Evolutionary conservation across 106 monocot species (phyloP), one percentile per base, ranked within the genome.

Genomic region (Allium fistulosum): DNA sequence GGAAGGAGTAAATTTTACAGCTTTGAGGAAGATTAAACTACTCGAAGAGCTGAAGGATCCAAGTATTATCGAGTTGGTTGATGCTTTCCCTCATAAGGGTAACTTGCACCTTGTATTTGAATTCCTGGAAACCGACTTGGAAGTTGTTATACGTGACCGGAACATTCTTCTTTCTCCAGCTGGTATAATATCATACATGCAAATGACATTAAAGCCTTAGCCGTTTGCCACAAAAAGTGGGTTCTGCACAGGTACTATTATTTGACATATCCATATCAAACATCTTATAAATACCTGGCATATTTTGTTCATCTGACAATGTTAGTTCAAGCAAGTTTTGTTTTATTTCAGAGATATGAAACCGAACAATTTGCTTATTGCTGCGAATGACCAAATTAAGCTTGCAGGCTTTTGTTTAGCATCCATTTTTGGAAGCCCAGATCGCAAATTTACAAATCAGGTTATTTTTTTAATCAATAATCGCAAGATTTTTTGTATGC

Each of bases 51-150:
- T 92, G 49, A 86, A 92, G 59, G 88, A 96, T 79, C 91, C 91
- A 55, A 92, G 91, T 77, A 96, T 96, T 74, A 96, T 96, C 45
- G 91, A 84, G 70, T 66, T 96, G 53, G 91, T 96, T 68, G 96
- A 96, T 78, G 86, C 86, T 62, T 96, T 96, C 74, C 92, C 96
- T 56, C 81, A 92, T 76, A 96, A 96, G 84, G 91, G 88, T 12
- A 92, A 88, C 72, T 71, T 96, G 76, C 96, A 96, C 80, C 88
- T 96, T 69, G 96, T 88, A 22, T 96, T 96, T 86, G 96, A 92
- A 83, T 96, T 88, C 63, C 92, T 96, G 96, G 96, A 96, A 72
- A 96, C 85, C 53, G 96, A 96, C 58, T 55, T 96, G 64, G 96
- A 96, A 75, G 91, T 88, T 74, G 96, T 96, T 66, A 96, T 96